phyloP scores from a whole-genome alignment of 179 eudicot genomes.

The Kewa caespitosa region DNA sequence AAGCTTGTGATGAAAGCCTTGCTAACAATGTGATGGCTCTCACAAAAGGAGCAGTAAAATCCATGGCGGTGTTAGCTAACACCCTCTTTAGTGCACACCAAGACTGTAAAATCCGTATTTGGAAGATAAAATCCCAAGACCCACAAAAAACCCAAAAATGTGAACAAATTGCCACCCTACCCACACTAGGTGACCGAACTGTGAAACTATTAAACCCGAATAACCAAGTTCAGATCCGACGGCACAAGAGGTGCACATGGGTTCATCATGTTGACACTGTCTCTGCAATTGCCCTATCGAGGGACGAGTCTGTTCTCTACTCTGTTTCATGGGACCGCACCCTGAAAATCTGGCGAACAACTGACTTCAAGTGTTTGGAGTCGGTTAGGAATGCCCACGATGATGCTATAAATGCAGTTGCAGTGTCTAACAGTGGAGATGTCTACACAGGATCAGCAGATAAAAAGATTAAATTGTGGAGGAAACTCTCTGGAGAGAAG shows the following conservation, averaged over 20 bases:
- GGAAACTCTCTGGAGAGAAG: constrained; percentile 38
- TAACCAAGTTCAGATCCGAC: constrained; percentile 60
- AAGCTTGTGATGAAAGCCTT: constrained; percentile 19
- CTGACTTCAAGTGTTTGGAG: constrained; percentile 52
- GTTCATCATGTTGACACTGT: constrained; percentile 86
- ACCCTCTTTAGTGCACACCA: constrained; percentile 63
- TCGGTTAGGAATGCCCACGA: constrained; percentile 60
- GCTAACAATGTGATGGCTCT: constrained; percentile 37
- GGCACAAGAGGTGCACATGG: constrained; percentile 74
- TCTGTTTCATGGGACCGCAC: constrained; percentile 82
- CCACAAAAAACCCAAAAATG: constrained; percentile 29
- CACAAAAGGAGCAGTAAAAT: constrained; percentile 73
- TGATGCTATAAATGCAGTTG: constrained; percentile 74
- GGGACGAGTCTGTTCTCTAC: constrained; percentile 47
- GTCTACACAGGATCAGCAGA: constrained; percentile 88
- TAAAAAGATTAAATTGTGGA: constrained; percentile 63
- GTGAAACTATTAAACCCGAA: constrained; percentile 45
- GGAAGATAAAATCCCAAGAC: constrained; percentile 51
- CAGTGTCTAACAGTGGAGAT: constrained; percentile 46
- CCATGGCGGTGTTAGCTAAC: constrained; percentile 48
- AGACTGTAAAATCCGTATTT: constrained; percentile 65
- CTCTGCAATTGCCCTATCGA: constrained; percentile 47
- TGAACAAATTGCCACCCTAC: constrained; percentile 55
- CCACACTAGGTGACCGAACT: constrained; percentile 63
- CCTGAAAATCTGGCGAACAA: constrained; percentile 52